Evolutionary conservation across 176 grass and related monocot species (phyloP).

Genomic region (Thalia dealbata): DNA sequence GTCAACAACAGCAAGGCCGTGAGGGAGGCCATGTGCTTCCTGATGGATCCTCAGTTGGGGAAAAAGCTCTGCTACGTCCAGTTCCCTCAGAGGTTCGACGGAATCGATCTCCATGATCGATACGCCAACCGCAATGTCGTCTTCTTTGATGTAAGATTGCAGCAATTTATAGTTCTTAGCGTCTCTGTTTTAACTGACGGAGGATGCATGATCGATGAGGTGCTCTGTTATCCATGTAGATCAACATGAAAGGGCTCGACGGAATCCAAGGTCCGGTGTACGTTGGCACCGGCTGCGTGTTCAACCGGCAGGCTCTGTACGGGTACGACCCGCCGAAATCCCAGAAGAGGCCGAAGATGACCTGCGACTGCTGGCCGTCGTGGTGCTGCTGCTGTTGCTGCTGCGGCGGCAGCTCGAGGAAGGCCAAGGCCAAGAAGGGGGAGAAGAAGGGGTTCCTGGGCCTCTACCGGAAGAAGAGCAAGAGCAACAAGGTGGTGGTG

Average conservation of each 20-base stretch:
- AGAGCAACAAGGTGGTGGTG: constrained; percentile 22
- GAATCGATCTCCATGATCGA: constrained; percentile 72
- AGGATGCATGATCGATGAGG: too few relatives aligned
- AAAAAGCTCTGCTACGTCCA: constrained; percentile 95
- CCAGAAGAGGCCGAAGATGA: constrained; percentile 87
- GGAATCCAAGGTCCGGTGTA: constrained; percentile 91
- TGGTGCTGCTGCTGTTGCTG: constrained; percentile 94
- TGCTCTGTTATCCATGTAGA: constrained; percentile 28
- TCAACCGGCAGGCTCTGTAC: constrained; percentile 85
- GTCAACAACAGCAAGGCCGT: constrained; percentile 96
- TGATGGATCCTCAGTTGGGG: constrained; percentile 91
- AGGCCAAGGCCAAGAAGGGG: constrained; percentile 31
- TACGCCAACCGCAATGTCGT: constrained; percentile 90
- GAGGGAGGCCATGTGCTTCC: constrained; percentile 94
- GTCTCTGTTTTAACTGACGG: too few relatives aligned
- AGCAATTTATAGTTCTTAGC: too few relatives aligned
- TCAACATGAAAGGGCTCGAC: constrained; percentile 98
- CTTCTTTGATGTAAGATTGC: constrained; percentile 68
- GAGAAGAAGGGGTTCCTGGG: constrained; percentile 45
- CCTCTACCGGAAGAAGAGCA: constrained; percentile 52
- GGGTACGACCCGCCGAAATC: constrained; percentile 75
- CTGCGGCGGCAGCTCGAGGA: constrained; percentile 52
- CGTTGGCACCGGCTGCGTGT: constrained; percentile 70
- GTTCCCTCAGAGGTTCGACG: constrained; percentile 89
- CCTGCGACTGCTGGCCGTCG: constrained; percentile 95